Base-by-base conservation (phyloP, 352 stramenopile genomes). In the Blastocystis sp. region DNA sequence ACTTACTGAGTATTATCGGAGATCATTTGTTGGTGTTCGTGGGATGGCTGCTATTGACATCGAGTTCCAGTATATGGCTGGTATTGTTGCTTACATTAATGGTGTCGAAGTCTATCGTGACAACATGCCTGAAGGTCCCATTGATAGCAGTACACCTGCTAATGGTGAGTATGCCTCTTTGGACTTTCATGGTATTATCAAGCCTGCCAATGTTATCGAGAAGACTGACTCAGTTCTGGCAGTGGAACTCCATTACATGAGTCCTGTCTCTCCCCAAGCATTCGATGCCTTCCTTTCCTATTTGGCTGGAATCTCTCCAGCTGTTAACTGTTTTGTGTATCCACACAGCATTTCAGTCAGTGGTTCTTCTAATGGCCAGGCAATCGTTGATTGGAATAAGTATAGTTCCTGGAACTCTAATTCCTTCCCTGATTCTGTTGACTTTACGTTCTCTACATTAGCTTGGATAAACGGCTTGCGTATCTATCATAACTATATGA, bases 21-120 rank as follows among this genome's bases (percentile, higher is more conserved):
- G 9, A 69, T 27, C 29, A 27, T 27, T 27, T 43, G n/a, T 42
- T 61, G 24, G n/a, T 11, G 52, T n/a, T 43, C 24, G 12, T 71
- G 65, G 35, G 42, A 65, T 78, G 14, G 12, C 24, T 75, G 39
- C 65, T 11, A n/a, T 29, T 75, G 56, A 35, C 5, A 51, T 32
- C 21, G 2, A 32, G 65, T 32, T 80, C 69, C 39, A 61, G n/a
- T 56, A 80, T 24, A 37, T 27, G 37, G n/a, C 58, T 37, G 75
- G 75, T 77, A 59, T 86, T 12, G 39, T 86, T 39, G 57, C 57
- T 46, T 86, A 86, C 29, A 75, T 86, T 1, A 86, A 86, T 56
- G 75, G 75, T 29, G 39, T 54, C 16, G 75, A 86, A 49, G 52
- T 86, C n/a, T 86, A 78, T 37, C 59, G 75, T 74, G 75, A 71